Conservation (phyloP, 2,329 filamentous ascomycete species). For the Rasamsonia emersonii region DNA sequence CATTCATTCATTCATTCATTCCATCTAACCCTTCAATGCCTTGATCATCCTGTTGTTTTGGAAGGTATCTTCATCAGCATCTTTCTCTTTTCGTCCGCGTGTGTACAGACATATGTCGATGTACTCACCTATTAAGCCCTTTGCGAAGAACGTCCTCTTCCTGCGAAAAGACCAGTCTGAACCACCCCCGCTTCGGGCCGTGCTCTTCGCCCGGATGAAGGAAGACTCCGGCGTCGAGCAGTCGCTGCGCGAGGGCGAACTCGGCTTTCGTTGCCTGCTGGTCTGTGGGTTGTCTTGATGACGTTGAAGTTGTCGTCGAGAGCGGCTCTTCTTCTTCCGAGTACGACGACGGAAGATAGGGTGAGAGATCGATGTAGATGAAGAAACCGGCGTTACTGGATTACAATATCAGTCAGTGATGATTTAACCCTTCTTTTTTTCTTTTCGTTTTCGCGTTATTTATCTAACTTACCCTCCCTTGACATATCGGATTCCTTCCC, state of each 20-base stretch:
- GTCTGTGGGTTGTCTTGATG: not conserved
- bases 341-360: not conserved
- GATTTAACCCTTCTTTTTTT: not conserved
- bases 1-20: too few relatives aligned
- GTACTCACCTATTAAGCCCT: slow-evolving; percentile 25
- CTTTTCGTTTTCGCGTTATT: not conserved
- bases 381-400: slow-evolving; percentile 39
- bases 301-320: slow-evolving; percentile 9
- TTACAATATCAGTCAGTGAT: not conserved
- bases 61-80: too few relatives aligned
- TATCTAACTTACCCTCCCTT: slow-evolving; percentile 20
- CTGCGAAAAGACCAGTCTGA: slow-evolving; percentile 44
- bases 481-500: slow-evolving; percentile 29
- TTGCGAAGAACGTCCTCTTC: slow-evolving; percentile 26
- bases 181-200: slow-evolving; percentile 42
- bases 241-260: slow-evolving; percentile 35
- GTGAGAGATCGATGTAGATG: slow-evolving; percentile 35
- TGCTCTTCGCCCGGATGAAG: slow-evolving; percentile 42
- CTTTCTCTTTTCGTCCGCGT: too few relatives aligned
- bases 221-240: slow-evolving; percentile 43
- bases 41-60: too few relatives aligned
- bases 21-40: not conserved
- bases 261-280: slow-evolving; percentile 27
- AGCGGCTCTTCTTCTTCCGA: not conserved
- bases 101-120: too few relatives aligned